phyloP scores from a whole-genome alignment of 176 grass and related monocot species.

The Leersia perrieri region DNA sequence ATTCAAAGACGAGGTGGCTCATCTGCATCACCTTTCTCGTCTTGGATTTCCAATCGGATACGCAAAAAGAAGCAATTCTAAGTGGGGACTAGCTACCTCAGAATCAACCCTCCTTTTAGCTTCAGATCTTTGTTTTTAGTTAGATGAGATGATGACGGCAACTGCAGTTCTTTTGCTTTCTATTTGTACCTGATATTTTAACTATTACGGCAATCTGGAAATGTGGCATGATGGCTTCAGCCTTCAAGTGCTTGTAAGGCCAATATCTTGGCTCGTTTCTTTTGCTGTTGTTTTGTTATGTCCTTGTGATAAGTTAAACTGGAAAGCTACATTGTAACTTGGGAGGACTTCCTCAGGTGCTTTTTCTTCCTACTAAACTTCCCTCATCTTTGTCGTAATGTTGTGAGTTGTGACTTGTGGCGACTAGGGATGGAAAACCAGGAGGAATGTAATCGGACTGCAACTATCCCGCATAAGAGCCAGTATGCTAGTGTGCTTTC shows the following conservation, averaged over 20 bases:
- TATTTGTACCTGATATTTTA: neutral
- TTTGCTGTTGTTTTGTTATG: conserved; percentile 25
- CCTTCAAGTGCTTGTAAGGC: conserved; percentile 29
- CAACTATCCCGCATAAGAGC: too few relatives aligned
- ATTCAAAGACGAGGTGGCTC: conserved; percentile 34
- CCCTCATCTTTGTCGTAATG: too few relatives aligned
- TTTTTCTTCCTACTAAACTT: neutral
- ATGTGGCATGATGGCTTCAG: neutral
- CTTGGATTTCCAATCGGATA: conserved; percentile 37
- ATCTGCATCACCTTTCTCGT: conserved; percentile 21
- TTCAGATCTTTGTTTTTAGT: neutral
- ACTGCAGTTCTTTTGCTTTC: neutral
- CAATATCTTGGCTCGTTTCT: neutral
- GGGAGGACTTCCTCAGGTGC: neutral
- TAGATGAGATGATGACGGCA: conserved; percentile 31
- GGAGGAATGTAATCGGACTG: too few relatives aligned
- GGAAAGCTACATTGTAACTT: conserved; percentile 4
- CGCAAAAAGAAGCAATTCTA: conserved; percentile 39
- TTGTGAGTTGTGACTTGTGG: too few relatives aligned
- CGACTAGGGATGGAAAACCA: too few relatives aligned
- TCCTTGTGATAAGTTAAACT: conserved; percentile 4
- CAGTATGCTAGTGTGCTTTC: too few relatives aligned
- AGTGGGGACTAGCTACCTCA: neutral
- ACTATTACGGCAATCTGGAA: neutral
- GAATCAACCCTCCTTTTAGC: neutral